A percentile compares a stretch with the other conserved stretches of the same genome.
These are phyloP conservation scores for Durusdinium trenchii DNA, from an alignment of 73 alveolate genomes.

Conservation along the genomic window DNA sequence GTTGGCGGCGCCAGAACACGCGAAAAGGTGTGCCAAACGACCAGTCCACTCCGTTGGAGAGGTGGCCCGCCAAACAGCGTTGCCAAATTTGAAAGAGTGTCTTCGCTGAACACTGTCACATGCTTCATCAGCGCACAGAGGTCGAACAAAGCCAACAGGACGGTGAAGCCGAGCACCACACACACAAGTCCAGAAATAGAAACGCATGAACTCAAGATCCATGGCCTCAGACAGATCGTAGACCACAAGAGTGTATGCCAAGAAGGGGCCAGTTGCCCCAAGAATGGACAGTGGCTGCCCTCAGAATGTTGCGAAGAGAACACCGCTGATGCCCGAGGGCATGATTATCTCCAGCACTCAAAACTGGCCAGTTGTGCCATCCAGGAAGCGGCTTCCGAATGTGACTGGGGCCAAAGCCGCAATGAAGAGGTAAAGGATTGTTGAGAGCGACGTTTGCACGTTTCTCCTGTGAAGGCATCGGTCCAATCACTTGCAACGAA, in stretches of 20 bases:
- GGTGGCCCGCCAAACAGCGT: too few relatives aligned
- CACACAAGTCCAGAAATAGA: neutral
- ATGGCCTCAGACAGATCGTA: neutral
- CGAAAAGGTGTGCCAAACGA: too few relatives aligned
- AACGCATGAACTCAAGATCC: neutral
- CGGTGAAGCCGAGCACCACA: neutral
- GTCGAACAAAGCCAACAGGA: neutral
- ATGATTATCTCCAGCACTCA: neutral
- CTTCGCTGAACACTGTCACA: slow-evolving; percentile 38
- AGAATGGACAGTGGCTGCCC: slow-evolving; percentile 34
- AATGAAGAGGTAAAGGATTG: neutral
- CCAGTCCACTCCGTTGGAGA: too few relatives aligned
- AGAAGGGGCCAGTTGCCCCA: slow-evolving; percentile 21
- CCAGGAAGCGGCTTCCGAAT: slow-evolving; percentile 9
- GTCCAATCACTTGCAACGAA: slow-evolving; percentile 7
- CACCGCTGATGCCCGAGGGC: neutral
- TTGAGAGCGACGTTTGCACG: neutral
- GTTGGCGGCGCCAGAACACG: too few relatives aligned
- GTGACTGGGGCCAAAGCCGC: neutral
- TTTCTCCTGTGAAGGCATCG: neutral
- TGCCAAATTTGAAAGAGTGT: slow-evolving; percentile 2
- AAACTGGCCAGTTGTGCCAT: slow-evolving; percentile 2
- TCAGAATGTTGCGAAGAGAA: neutral
- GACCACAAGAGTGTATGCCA: neutral
- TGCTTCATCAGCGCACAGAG: too few relatives aligned